Base-by-base conservation (phyloP, 495 filamentous ascomycete species). In the Neurospora sp. region DNA sequence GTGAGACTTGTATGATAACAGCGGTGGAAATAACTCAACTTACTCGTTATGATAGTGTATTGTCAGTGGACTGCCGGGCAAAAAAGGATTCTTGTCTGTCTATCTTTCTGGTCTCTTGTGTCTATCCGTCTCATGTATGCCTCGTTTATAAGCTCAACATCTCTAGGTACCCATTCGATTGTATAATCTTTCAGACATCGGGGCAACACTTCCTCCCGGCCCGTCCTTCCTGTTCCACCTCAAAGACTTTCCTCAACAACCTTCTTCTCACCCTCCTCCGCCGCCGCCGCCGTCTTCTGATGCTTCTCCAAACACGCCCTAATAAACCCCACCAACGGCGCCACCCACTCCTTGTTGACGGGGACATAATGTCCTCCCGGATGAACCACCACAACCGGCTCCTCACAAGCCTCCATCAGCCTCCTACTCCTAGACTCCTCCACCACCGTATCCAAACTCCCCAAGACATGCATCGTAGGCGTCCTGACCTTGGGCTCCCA, bases 311-410 rank as follows among this genome's bases (percentile, higher is more conserved):
- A 77, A 72, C 84, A 84, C 74, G 90, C 88, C 81, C 83, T 86
- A 38, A 98, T 87, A 82, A 97, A 99, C 38, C 85, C 87, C 45
- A 90, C 89, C 69, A 95, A 80, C 68, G 87, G 89, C 83, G 89
- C 89, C 45, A 91, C 88, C 87, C 91, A 97, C 73, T 92, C 89
- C 82, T 91, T 91, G 75, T 88, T 87, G 70, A 91, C 89, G 0
- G 96, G 96, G 77, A 99, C 84, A 78, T 95, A 97, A 81, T 99
- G 96, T 0, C 96, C 95, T 16, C 96, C 96, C 3, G 96, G 95
- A 84, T 98, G 96, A 75, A 87, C 90, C 45, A 97, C 87, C 40
- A 94, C 89, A 69, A 80, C 79, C 20, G 83, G 87, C 16, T 89
- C 89, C 70, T 79, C 85, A 81, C 92, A 97, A 69, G 87, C 85